A percentile compares a stretch with the other conserved stretches of the same genome.
These are phyloP conservation scores for Leishmania amazonensis DNA, from an alignment of 208 protist species.

Conservation along the genomic window DNA sequence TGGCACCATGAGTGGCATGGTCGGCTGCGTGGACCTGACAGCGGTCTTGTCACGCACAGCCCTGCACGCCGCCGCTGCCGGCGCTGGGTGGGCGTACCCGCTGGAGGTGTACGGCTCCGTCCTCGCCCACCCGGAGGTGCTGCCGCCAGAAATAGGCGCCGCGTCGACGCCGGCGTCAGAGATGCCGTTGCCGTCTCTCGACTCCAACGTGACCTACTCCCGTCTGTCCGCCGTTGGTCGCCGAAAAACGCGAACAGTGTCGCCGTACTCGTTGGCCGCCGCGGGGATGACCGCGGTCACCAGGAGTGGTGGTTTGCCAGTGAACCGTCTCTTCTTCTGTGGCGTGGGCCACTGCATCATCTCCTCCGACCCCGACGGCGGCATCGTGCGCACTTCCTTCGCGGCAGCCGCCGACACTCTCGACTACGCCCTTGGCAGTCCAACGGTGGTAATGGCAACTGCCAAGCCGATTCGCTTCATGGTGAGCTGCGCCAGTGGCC, in stretches of 20 bases:
- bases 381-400: conserved; percentile 54
- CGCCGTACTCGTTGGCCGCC: not conserved
- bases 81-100: conserved; percentile 30
- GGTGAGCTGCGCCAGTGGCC: conserved; percentile 44
- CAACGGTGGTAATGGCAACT: conserved; percentile 26
- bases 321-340: conserved; percentile 64
- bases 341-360: conserved; percentile 53
- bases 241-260: not conserved
- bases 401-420: conserved; percentile 18
- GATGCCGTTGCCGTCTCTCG: not conserved
- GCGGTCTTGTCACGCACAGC: conserved; percentile 50
- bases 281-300: not conserved
- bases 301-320: conserved; percentile 4
- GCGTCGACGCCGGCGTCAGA: not conserved
- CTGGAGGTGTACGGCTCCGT: conserved; percentile 46
- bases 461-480: conserved; percentile 51
- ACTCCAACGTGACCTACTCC: not conserved
- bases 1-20: conserved; percentile 63
- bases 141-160: not conserved
- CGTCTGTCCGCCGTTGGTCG: not conserved
- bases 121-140: conserved; percentile 40
- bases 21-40: conserved; percentile 75
- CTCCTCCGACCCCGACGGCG: conserved; percentile 62
- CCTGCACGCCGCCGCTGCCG: conserved; percentile 44
- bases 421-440: conserved; percentile 20